These are phyloP conservation scores for Solioccasus polychromus DNA, from an alignment of 768 basidiomycete species.

Conservation along the genomic window DNA sequence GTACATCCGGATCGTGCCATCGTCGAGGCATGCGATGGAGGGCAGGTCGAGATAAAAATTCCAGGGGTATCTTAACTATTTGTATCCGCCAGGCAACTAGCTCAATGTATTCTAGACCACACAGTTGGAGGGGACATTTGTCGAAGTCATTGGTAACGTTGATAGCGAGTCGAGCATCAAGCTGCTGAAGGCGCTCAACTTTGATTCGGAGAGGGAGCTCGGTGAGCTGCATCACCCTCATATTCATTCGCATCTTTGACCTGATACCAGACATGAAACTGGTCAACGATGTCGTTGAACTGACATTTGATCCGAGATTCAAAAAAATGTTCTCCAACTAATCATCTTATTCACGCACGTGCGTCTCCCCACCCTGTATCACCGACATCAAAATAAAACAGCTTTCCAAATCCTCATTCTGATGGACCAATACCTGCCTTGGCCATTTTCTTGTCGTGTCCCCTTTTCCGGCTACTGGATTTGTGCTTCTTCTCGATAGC, in stretches of 20 bases:
- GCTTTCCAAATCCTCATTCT: neutral
- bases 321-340: slow-evolving; percentile 43
- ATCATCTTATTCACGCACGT: neutral
- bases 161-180: slow-evolving; percentile 53
- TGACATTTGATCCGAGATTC: slow-evolving; percentile 60
- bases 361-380: neutral
- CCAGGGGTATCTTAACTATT: slow-evolving; percentile 33
- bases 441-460: slow-evolving; percentile 88
- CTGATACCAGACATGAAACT: slow-evolving; percentile 49
- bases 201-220: slow-evolving; percentile 52
- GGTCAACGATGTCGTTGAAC: slow-evolving; percentile 58
- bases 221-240: slow-evolving; percentile 42
- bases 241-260: slow-evolving; percentile 5
- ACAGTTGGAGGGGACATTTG: slow-evolving; percentile 48
- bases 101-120: slow-evolving; percentile 33
- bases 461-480: slow-evolving; percentile 77
- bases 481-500: slow-evolving; percentile 79
- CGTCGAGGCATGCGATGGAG: slow-evolving; percentile 67
- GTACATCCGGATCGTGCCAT: slow-evolving; percentile 44
- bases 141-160: slow-evolving; percentile 69
- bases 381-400: neutral
- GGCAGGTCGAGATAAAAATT: slow-evolving; percentile 51
- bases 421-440: slow-evolving; percentile 49
- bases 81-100: neutral
- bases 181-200: slow-evolving; percentile 47